A percentile compares a stretch with the other conserved stretches of the same genome.
These are phyloP conservation scores for Mycosphaerella sp. DNA, from an alignment of 2,329 filamentous ascomycete species.

Conservation along the genomic window DNA sequence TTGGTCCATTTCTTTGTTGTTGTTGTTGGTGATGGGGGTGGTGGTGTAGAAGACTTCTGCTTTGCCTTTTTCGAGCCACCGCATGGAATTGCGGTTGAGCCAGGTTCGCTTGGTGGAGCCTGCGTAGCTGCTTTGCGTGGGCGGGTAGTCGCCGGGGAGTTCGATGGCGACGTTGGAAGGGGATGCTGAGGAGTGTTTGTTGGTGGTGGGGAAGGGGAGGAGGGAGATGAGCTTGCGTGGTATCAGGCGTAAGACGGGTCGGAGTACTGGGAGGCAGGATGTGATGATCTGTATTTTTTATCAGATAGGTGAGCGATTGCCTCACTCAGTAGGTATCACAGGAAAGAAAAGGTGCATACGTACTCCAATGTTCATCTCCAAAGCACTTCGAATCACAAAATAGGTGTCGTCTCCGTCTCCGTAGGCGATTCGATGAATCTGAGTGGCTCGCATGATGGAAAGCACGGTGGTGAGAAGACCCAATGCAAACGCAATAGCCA, in stretches of 20 bases:
- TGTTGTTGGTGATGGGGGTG: no score
- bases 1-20: constrained; percentile 3
- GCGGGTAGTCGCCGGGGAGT: constrained; percentile 6
- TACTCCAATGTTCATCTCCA: constrained; percentile 19
- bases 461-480: constrained; percentile 16
- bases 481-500: constrained; percentile 16
- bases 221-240: constrained; percentile 14
- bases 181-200: neutral
- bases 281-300: constrained; percentile 15
- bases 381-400: constrained; percentile 14
- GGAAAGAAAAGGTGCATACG: neutral
- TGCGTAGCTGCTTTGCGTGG: constrained; percentile 9
- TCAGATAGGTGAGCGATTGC: neutral
- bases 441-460: constrained; percentile 15
- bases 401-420: constrained; percentile 16
- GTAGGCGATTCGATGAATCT: constrained; percentile 16
- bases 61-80: constrained; percentile 4
- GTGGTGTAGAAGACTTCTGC: constrained; percentile 1
- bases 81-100: constrained; percentile 6
- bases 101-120: constrained; percentile 6
- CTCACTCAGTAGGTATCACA: neutral
- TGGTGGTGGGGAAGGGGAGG: constrained; percentile 7
- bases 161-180: constrained; percentile 2
- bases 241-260: constrained; percentile 12
- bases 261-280: constrained; percentile 18